Percentiles rank a stretch among this genome's conserved stretches.
Evolutionary conservation across 73 alveolate species (phyloP).

Genomic region (Effrenium voratum): DNA sequence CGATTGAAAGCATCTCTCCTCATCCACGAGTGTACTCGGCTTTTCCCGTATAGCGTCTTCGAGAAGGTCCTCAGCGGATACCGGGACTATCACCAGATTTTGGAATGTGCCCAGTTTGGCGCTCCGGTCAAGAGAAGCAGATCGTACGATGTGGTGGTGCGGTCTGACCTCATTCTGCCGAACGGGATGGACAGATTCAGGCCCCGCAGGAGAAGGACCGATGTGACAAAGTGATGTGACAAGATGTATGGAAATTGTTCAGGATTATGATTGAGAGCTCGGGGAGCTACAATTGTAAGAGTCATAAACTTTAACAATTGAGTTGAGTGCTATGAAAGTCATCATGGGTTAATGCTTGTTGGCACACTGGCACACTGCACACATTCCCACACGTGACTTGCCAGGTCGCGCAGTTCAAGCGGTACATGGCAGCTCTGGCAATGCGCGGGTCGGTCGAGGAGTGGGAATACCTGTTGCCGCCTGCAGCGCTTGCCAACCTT

Average conservation of each 20-base stretch:
- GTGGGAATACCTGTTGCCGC: background rate
- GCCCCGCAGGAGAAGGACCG: too few relatives aligned
- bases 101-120: background rate
- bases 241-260: too few relatives aligned
- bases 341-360: too few relatives aligned
- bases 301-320: too few relatives aligned
- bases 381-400: too few relatives aligned
- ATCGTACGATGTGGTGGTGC: background rate
- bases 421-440: background rate
- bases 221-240: too few relatives aligned
- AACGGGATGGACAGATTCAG: too few relatives aligned
- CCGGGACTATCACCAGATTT: background rate
- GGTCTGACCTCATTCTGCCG: too few relatives aligned
- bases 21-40: background rate
- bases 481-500: background rate
- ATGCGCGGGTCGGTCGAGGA: background rate
- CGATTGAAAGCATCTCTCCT: background rate
- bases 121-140: background rate
- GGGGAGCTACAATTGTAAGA: too few relatives aligned
- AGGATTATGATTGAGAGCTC: too few relatives aligned
- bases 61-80: background rate
- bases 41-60: background rate
- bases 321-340: too few relatives aligned
- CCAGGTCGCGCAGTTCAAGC: background rate
- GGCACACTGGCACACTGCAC: too few relatives aligned